Evolutionary conservation across 805 yeast genomes (phyloP).

Genomic region (Hanseniaspora lachancei): DNA sequence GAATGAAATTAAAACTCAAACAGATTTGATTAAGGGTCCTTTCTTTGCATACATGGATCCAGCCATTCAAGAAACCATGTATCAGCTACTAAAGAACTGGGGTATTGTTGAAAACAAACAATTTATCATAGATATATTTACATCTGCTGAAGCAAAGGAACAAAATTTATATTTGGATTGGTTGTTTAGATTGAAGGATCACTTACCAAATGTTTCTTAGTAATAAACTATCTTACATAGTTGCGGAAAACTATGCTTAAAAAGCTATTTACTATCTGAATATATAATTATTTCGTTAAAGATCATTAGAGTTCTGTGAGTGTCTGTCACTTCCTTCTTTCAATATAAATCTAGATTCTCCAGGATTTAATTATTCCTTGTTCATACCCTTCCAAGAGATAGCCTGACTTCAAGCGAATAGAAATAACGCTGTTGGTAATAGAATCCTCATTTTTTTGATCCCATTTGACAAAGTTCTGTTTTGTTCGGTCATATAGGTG

Average conservation of each 20-base stretch:
- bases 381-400: conserved; percentile 49
- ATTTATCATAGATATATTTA: conserved; percentile 3
- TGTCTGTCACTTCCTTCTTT: neutral
- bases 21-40: neutral
- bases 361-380: conserved; percentile 53
- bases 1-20: neutral
- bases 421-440: conserved; percentile 26
- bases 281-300: neutral
- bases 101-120: conserved; percentile 7
- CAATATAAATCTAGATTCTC: conserved; percentile 32
- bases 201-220: neutral
- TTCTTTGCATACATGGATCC: conserved; percentile 6
- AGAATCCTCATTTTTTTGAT: conserved; percentile 19
- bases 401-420: conserved; percentile 48
- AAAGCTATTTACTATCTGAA: neutral
- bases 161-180: conserved; percentile 6
- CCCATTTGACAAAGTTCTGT: conserved; percentile 31
- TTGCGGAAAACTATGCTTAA: neutral
- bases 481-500: conserved; percentile 47
- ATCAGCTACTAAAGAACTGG: conserved; percentile 1
- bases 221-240: neutral
- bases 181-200: conserved; percentile 2
- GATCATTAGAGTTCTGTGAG: too few relatives aligned
- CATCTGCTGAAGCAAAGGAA: conserved; percentile 5
- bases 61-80: neutral